A percentile compares a stretch with the other conserved stretches of the same genome.
phyloP scores from a whole-genome alignment of 306 rosid genomes.

The Luffa acutangula region DNA sequence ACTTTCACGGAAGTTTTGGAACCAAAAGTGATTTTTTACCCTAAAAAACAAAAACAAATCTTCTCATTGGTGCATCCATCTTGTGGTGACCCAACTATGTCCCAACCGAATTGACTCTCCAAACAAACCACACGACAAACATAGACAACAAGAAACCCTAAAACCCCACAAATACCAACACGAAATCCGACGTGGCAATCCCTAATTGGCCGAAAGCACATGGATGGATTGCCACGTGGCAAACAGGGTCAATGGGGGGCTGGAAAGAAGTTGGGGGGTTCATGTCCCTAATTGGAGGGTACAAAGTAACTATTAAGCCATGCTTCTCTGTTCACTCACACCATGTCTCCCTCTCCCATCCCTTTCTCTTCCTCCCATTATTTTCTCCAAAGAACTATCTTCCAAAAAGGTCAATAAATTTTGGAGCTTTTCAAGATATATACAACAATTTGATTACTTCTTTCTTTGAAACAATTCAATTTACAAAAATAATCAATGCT shows the following conservation, averaged over 20 bases:
- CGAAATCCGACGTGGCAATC: slow-evolving; percentile 12
- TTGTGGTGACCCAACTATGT: slow-evolving; percentile 13
- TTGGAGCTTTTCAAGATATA: neutral
- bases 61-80: neutral
- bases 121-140: neutral
- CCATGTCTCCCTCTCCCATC: slow-evolving; percentile 23
- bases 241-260: slow-evolving; percentile 18
- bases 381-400: slow-evolving; percentile 10
- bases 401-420: neutral
- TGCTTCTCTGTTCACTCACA: slow-evolving; percentile 45
- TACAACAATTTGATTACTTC: neutral
- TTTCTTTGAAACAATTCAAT: neutral
- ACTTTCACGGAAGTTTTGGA: no score
- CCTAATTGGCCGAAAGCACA: slow-evolving; percentile 19
- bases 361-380: slow-evolving; percentile 9
- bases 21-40: no score
- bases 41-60: neutral
- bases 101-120: neutral
- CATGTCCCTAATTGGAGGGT: slow-evolving; percentile 28
- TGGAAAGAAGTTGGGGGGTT: slow-evolving; percentile 16
- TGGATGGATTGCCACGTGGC: slow-evolving; percentile 35
- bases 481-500: neutral
- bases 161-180: neutral
- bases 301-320: slow-evolving; percentile 46
- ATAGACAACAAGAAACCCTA: neutral